Conservation (phyloP, 108 stramenopile genomes). For the Epipyxis sp. region DNA sequence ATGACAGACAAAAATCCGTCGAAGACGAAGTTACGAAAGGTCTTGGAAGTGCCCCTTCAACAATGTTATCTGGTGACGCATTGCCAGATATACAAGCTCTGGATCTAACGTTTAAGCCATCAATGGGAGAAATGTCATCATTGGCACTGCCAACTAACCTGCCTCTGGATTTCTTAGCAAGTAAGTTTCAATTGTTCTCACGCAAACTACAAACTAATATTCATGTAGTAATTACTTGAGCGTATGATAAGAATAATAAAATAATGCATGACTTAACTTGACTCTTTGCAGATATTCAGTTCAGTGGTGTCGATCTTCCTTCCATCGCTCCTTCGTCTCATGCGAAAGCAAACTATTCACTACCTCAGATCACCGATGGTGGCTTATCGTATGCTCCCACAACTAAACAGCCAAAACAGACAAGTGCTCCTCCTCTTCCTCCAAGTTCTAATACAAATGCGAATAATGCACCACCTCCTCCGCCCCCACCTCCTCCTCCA, state of each 20-base stretch:
- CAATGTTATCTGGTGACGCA: constrained; percentile 19
- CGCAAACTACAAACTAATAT: background rate
- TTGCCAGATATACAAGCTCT: constrained; percentile 25
- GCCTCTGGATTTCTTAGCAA: constrained; percentile 25
- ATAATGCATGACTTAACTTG: background rate
- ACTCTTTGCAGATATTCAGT: constrained; percentile 28
- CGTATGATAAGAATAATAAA: too few species aligned
- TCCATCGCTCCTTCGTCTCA: constrained; percentile 25
- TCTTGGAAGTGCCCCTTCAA: background rate
- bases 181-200: background rate
- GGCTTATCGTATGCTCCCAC: background rate
- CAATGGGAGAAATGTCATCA: constrained; percentile 25
- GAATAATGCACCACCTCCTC: background rate
- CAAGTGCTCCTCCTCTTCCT: background rate
- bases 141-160: constrained; percentile 21
- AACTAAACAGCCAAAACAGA: background rate
- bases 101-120: constrained; percentile 19
- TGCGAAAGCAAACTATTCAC: constrained; percentile 2
- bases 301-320: constrained; percentile 6
- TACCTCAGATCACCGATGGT: constrained; percentile 22
- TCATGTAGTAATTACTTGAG: too few species aligned
- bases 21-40: constrained; percentile 5
- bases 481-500: constrained; percentile 4
- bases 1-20: background rate
- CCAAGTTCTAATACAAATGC: background rate